Conservation (phyloP, 768 basidiomycete genomes). For the Phanerodontia chrysosporium region DNA sequence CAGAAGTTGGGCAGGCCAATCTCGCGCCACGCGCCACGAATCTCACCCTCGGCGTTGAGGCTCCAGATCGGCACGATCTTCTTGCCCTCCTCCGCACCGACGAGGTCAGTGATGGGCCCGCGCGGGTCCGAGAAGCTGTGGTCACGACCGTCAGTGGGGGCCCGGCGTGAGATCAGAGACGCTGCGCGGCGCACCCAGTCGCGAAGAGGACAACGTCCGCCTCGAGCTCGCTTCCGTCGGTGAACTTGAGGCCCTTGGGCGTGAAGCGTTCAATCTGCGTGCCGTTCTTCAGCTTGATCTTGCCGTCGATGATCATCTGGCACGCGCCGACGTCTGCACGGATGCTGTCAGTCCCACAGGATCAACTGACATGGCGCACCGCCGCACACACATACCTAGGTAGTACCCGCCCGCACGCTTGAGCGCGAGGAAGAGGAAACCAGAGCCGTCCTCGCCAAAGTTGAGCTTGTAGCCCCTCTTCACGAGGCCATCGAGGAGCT, state of each 20-base stretch:
- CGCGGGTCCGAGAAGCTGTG: slow-evolving; percentile 7
- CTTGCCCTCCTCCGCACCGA: slow-evolving; percentile 41
- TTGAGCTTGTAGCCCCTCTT: slow-evolving; percentile 55
- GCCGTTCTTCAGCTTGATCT: slow-evolving; percentile 47
- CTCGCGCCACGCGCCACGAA: slow-evolving; percentile 46
- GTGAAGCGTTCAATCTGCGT: slow-evolving; percentile 25
- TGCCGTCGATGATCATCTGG: slow-evolving; percentile 42
- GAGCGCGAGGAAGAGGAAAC: slow-evolving; percentile 46
- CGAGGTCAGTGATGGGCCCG: slow-evolving; percentile 26
- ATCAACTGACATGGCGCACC: neutral
- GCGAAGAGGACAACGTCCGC: slow-evolving; percentile 27
- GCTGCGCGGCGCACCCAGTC: slow-evolving; percentile 23
- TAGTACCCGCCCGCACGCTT: slow-evolving; percentile 61
- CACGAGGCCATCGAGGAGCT: slow-evolving; percentile 50
- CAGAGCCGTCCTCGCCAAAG: slow-evolving; percentile 46
- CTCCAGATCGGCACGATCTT: slow-evolving; percentile 58
- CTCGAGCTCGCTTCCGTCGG: slow-evolving; percentile 19
- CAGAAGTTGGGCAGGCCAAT: slow-evolving; percentile 48
- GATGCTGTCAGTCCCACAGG: neutral
- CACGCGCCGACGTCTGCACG: slow-evolving; percentile 31
- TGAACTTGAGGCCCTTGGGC: slow-evolving; percentile 16
- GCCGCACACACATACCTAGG: slow-evolving; percentile 40
- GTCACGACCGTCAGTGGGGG: neutral
- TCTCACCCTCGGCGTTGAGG: slow-evolving; percentile 60
- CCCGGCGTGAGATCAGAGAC: neutral